A percentile compares a stretch with the other conserved stretches of the same genome.
Conservation (phyloP, 2,329 filamentous ascomycete genomes). For the Pezicula rhizophila region DNA sequence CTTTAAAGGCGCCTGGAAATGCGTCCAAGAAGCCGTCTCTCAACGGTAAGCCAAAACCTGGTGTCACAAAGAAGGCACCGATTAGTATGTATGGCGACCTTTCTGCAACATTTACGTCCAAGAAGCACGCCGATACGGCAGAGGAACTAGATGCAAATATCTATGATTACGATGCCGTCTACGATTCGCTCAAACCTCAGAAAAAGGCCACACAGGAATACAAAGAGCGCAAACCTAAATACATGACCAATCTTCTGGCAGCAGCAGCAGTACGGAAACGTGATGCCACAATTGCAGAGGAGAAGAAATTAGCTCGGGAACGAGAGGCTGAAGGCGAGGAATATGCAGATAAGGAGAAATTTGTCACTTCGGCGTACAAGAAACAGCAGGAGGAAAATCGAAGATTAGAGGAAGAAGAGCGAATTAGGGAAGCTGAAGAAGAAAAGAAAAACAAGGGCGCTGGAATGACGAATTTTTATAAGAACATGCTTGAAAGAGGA, state of each 20-base stretch:
- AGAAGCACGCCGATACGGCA: conserved; percentile 58
- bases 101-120: conserved; percentile 57
- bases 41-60: conserved; percentile 16
- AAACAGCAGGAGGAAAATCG: conserved; percentile 72
- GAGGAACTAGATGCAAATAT: conserved; percentile 64
- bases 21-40: conserved; percentile 24
- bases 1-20: conserved; percentile 26
- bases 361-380: conserved; percentile 80
- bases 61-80: conserved; percentile 37
- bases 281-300: conserved; percentile 70
- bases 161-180: conserved; percentile 81
- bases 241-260: conserved; percentile 69
- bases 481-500: conserved; percentile 63
- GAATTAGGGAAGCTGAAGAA: conserved; percentile 56
- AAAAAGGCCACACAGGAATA: conserved; percentile 49
- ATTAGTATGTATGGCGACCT: conserved; percentile 56
- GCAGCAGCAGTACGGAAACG: conserved; percentile 72
- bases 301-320: conserved; percentile 73
- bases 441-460: conserved; percentile 56
- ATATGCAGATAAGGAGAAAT: conserved; percentile 77
- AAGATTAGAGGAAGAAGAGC: conserved; percentile 66
- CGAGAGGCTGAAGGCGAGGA: conserved; percentile 75
- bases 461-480: conserved; percentile 78
- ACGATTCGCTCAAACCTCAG: conserved; percentile 67
- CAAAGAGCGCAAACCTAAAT: conserved; percentile 62